These are phyloP conservation scores for Aspergillus sp. DNA, from an alignment of 2,329 filamentous ascomycete genomes.

Conservation along the genomic window DNA sequence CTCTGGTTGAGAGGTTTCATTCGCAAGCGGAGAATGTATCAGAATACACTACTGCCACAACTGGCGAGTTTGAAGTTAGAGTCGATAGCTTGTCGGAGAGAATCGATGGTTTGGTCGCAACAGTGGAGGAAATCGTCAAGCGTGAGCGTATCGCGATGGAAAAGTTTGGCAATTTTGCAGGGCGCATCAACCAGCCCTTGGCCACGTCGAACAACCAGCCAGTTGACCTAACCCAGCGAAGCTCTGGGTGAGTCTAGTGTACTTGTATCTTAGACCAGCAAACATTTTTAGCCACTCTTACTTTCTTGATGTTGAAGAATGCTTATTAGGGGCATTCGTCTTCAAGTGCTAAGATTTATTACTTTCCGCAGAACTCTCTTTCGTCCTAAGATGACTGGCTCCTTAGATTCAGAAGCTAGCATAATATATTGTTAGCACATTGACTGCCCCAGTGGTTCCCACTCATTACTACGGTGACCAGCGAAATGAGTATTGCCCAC, in stretches of 20 bases:
- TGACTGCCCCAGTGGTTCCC: no score
- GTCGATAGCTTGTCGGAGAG: conserved; percentile 1
- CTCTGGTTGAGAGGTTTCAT: background rate
- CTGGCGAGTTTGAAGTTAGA: background rate
- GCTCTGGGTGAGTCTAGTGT: background rate
- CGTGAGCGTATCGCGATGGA: conserved; percentile 5
- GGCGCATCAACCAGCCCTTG: background rate
- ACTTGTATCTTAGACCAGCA: background rate
- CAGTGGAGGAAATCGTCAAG: conserved; percentile 3
- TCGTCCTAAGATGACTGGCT: no score
- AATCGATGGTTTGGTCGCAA: conserved; percentile 2
- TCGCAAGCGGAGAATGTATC: conserved; percentile 1
- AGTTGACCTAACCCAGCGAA: background rate
- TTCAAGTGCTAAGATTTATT: no score
- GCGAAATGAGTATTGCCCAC: no score
- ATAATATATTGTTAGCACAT: no score
- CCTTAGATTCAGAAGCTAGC: no score
- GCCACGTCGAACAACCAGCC: no score
- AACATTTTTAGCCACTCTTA: no score
- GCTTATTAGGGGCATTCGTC: no score
- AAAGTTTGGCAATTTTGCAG: conserved; percentile 5
- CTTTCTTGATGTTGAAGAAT: no score
- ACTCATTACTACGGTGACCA: no score
- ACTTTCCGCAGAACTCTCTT: no score
- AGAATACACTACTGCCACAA: background rate